phyloP scores from a whole-genome alignment of 805 yeast genomes.

The Starmerella cellae region DNA sequence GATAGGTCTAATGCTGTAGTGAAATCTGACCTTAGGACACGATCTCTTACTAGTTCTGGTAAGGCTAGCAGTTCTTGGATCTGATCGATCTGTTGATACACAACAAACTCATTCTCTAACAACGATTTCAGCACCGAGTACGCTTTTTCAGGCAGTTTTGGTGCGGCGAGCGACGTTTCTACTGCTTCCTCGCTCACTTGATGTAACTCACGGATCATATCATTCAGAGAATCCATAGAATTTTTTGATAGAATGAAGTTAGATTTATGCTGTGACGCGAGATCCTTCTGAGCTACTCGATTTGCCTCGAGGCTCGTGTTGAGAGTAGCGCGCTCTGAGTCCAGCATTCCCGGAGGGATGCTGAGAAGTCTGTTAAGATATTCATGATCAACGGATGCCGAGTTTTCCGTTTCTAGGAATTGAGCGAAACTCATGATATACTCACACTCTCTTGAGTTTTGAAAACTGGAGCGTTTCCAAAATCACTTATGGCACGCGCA shows the following conservation, averaged over 20 bases:
- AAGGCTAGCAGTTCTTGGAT: conserved; percentile 68
- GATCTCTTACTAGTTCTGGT: conserved; percentile 70
- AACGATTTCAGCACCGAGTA: conserved; percentile 13
- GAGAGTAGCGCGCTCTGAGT: conserved; percentile 12
- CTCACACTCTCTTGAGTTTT: too few species aligned
- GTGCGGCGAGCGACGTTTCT: conserved; percentile 16
- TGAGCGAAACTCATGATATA: neutral
- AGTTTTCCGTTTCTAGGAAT: neutral
- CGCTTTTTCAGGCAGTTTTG: conserved; percentile 16
- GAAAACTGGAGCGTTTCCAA: too few species aligned
- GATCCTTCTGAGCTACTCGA: conserved; percentile 1
- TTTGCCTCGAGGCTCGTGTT: conserved; percentile 4
- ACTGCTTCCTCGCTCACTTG: conserved; percentile 8
- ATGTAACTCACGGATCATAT: conserved; percentile 4
- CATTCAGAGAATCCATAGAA: conserved; percentile 11
- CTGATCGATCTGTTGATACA: conserved; percentile 43
- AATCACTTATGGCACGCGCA: too few species aligned
- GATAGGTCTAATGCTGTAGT: conserved; percentile 81
- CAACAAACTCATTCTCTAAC: conserved; percentile 34
- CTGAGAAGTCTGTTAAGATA: conserved; percentile 15
- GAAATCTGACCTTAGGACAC: conserved; percentile 75
- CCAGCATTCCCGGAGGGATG: conserved; percentile 16
- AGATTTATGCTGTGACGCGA: conserved; percentile 12
- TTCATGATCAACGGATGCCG: neutral
- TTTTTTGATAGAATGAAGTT: conserved; percentile 13